phyloP scores from a whole-genome alignment of 202 grass and related monocot genomes.

The Hordeum pubiflorum region DNA sequence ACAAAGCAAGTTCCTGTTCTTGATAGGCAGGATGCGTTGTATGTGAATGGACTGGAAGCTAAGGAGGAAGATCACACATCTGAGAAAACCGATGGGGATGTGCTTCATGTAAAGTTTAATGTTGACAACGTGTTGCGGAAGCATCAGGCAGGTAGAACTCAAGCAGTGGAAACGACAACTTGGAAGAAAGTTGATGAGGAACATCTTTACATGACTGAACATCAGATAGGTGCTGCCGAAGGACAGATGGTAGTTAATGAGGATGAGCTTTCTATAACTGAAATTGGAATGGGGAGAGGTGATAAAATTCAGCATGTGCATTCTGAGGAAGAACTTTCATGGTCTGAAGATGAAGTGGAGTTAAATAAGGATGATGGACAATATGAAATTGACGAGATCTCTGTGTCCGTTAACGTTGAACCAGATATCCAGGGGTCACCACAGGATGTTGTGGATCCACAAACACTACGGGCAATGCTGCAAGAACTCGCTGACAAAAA shows the following conservation, averaged over 20 bases:
- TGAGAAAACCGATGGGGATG: background rate
- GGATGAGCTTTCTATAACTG: constrained; percentile 14
- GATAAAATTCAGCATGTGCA: constrained; percentile 1
- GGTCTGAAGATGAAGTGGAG: constrained; percentile 27
- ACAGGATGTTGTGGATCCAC: constrained; percentile 35
- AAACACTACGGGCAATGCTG: constrained; percentile 30
- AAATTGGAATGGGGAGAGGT: constrained; percentile 14
- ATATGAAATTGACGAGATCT: constrained; percentile 4
- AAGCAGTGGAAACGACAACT: background rate
- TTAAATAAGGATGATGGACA: constrained; percentile 23
- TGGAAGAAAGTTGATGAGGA: background rate
- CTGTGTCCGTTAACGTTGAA: background rate
- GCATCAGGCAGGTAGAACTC: constrained; percentile 1
- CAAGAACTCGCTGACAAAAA: constrained; percentile 53
- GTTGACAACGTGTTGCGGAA: background rate
- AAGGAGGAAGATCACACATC: background rate
- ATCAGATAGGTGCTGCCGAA: constrained; percentile 8
- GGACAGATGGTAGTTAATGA: constrained; percentile 14
- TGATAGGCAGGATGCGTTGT: constrained; percentile 10
- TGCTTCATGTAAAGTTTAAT: background rate
- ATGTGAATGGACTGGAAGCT: constrained; percentile 11
- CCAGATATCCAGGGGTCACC: constrained; percentile 14
- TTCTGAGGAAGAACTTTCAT: constrained; percentile 20
- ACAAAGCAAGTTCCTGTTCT: constrained; percentile 7
- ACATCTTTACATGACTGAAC: constrained; percentile 23